phyloP scores from a whole-genome alignment of 1,284 basidiomycete species.

The Amylostereum chailletii region DNA sequence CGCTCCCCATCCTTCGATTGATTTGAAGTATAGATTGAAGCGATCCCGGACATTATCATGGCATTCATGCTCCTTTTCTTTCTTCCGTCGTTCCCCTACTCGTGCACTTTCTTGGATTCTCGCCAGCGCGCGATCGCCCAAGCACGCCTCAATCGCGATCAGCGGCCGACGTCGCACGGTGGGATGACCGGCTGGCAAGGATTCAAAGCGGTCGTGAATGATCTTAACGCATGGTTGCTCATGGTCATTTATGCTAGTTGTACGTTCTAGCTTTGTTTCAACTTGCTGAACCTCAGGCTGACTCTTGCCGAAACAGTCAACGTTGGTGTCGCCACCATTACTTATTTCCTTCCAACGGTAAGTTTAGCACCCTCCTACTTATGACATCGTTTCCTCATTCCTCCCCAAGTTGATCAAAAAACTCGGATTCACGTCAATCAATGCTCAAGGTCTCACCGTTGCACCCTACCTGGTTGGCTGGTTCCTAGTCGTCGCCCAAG shows the following conservation, averaged over 20 bases:
- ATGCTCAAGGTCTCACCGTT: conserved; percentile 47
- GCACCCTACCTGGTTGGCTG: conserved; percentile 46
- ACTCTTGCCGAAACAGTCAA: conserved; percentile 30
- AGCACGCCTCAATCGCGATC: conserved; percentile 42
- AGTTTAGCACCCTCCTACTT: conserved; percentile 6
- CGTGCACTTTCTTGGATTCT: conserved; percentile 26
- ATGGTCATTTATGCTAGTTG: conserved; percentile 44
- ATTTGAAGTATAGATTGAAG: conserved; percentile 31
- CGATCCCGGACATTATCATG: conserved; percentile 44
- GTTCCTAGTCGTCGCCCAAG: conserved; percentile 43
- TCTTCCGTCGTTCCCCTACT: conserved; percentile 34
- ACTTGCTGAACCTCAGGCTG: not conserved
- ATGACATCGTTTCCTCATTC: not conserved
- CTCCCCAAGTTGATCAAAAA: conserved; percentile 35
- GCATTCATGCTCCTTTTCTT: conserved; percentile 34
- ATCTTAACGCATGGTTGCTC: conserved; percentile 42
- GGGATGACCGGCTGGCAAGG: conserved; percentile 48
- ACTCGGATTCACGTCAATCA: conserved; percentile 44
- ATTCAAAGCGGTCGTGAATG: conserved; percentile 38
- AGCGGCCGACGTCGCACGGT: conserved; percentile 46
- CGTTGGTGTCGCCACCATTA: conserved; percentile 44
- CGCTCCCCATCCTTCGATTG: not conserved
- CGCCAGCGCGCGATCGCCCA: conserved; percentile 46
- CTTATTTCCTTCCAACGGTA: conserved; percentile 48
- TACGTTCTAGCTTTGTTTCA: conserved; percentile 18